Base-by-base conservation (phyloP, 1,284 basidiomycete genomes). In the Malassezia obtusa region DNA sequence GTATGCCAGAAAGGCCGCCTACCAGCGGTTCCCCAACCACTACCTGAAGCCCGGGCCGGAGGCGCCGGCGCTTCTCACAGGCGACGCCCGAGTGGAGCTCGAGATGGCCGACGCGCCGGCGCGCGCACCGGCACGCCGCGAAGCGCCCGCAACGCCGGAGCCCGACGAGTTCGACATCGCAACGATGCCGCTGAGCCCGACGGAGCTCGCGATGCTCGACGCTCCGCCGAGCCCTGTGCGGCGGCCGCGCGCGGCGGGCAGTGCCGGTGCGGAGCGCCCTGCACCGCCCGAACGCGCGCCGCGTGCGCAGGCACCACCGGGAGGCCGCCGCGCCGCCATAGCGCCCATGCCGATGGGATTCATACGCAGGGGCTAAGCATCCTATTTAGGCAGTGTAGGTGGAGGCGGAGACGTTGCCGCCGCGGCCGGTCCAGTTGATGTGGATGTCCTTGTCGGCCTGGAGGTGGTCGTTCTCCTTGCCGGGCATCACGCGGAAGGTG, bases 371-470 rank as follows among this genome's bases (percentile, higher is more conserved):
- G 14, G 30, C 30, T 31, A 31, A 21, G n/a, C n/a, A n/a, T 39
- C 5, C 5, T 25, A 35, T 26, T 82, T 83, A 96, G 68, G 88
- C 88, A 75, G 81, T 82, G 82, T 98, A 98, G 57, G 85, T 85
- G 58, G 84, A 86, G 38, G 91, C 87, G 52, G 91, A 89, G 62
- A 96, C 87, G 65, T 84, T 87, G 60, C 90, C 90, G 58, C 90
- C 90, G 68, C 88, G 86, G 55, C 89, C 89, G 62, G 88, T 90
- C 87, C 77, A 70, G 78, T 79, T 79, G 78, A 80, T 75, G 77
- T 79, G 75, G 76, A 72, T 75, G 76, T 87, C 89, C 80, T 89
- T 86, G 77, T 87, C 80, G 76, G 87, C 85, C 86, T 45, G 46
- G 32, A 49, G 51, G 35, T 58, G 61, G 46, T 52, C 64, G 58